Base-by-base conservation (phyloP, 495 filamentous ascomycete genomes). In the Trichoderma orchidacearum region DNA sequence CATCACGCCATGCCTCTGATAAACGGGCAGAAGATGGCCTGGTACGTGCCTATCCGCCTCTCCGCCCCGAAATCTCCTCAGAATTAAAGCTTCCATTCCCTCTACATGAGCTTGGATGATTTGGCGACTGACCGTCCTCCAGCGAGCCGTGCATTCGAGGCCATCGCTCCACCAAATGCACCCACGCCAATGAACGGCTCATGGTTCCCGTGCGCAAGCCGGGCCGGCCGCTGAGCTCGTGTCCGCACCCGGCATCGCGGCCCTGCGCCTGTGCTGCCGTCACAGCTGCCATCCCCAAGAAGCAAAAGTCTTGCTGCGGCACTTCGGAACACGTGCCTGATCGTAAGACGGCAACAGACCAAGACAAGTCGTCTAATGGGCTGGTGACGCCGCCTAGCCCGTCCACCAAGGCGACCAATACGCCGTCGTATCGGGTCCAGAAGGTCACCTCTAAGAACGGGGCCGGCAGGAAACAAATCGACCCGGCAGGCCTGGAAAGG, bases 141-240 rank as follows among this genome's bases (percentile, higher is more conserved):
- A 93, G 88, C 65, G 83, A 85, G 73, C 84, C 86, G 64, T 94
- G 89, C 62, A 88, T 92, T 61, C 85, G 86, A 54, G 89, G 89
- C 53, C 89, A 94, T 69, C 84, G 89, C 61, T 90, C 89, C 23
- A 87, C 87, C 60, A 87, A 85, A 77, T 94, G 89, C 63, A 81
- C 78, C 30, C 88, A 94, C 71, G 81, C 76, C 54, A 79, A 84
- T 56, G 77, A 80, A 45, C 80, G 88, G 60, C 68, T 89, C 18
- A 84, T 94, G 80, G 70, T 89, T 56, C 84, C 84, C 51, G 87
- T 92, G 9, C 82, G 85, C 53, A 90, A 89, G 63, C 86, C 89
- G 1, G 89, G 89, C 8, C 78, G 89, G 50, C 89, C 89, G 17
- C 70, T 90, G 18, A 84, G 84, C 54, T 81, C 80, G 55, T 94